These are phyloP conservation scores for Salvia miltiorrhiza DNA, from an alignment of 257 asterid species.

Conservation along the genomic window DNA sequence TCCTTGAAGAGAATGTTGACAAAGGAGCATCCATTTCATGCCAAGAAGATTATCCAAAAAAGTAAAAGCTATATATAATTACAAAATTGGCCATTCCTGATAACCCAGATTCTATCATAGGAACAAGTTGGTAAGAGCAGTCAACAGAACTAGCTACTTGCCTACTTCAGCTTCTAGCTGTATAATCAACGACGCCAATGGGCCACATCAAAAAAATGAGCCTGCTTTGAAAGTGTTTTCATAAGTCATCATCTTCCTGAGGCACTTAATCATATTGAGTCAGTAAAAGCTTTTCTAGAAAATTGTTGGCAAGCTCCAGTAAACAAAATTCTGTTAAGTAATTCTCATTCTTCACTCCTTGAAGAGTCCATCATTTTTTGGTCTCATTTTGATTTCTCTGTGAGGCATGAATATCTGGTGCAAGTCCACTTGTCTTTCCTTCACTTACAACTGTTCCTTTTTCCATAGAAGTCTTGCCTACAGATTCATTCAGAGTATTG, in stretches of 20 bases:
- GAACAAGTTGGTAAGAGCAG: neutral
- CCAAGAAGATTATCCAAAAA: neutral
- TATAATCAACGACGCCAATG: neutral
- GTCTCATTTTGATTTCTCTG: slow-evolving; percentile 17
- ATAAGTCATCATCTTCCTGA: neutral
- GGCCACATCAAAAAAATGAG: neutral
- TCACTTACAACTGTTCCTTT: slow-evolving; percentile 21
- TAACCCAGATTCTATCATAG: neutral
- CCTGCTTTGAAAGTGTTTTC: neutral
- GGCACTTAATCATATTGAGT: neutral
- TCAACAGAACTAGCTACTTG: slow-evolving; percentile 7
- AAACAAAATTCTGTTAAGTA: neutral
- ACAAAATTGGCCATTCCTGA: slow-evolving; percentile 10
- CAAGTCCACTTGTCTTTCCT: slow-evolving; percentile 15
- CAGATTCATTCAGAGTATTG: slow-evolving; percentile 4
- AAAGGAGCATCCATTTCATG: neutral
- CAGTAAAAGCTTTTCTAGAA: neutral
- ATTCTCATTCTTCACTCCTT: slow-evolving; percentile 20
- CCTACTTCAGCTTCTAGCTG: slow-evolving; percentile 11
- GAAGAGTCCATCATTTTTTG: slow-evolving; percentile 15
- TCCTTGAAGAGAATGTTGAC: neutral
- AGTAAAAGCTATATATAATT: neutral
- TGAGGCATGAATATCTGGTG: slow-evolving; percentile 20
- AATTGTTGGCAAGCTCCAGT: slow-evolving; percentile 6
- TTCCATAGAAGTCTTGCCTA: slow-evolving; percentile 18